Evolutionary conservation across 2,329 filamentous ascomycete genomes (phyloP), one percentile per base, ranked within the genome.

Genomic region (Apiospora rasikravindrae): DNA sequence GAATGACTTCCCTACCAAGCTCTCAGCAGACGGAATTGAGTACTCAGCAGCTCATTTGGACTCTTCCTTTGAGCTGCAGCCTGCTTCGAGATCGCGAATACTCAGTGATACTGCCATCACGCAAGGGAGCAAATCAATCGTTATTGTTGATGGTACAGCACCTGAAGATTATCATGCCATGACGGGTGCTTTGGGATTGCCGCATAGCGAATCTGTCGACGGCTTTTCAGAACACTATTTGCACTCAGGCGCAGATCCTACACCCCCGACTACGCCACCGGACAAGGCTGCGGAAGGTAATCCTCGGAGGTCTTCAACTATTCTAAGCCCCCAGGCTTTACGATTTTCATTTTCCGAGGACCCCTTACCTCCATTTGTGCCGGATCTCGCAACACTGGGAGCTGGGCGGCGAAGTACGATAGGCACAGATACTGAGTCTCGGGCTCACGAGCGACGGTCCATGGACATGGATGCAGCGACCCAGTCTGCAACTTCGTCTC

Each of bases 81-180:
- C 77, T 6, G 78, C 78, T 8, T 73, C 79, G 7, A 75, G 82
- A 11, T 82, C 73, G 72, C 82, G 87, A 64, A 86, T 87, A 1
- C 76, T 80, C 16, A 90, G 88, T 74, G 88, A 90, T 73, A 84
- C 85, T 76, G 88, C 82, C 7, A 89, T 96, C 64, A 96, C 94
- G 0, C 87, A 87, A 14, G 93, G 94, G n/a, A 97, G 94, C 85
- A 92, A 95, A 78, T 97, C 94, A 0, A 97, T 98, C 75, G 88
- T 98, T 71, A 97, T 98, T 78, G 90, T 97, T 47, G 94, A 97
- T 72, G 90, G 90, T 44, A 92, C 91, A 0, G 76, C 87, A 22
- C 83, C 86, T 0, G 83, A 84, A 6, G 83, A 89, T 11, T 80
- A 86, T n/a, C 82, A 86, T 0, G 75, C 83, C 13, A 88, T 90